Evolutionary conservation across 73 alveolate species (phyloP), one percentile per base, ranked within the genome.

Genomic region (Paramecium sexaurelia): DNA sequence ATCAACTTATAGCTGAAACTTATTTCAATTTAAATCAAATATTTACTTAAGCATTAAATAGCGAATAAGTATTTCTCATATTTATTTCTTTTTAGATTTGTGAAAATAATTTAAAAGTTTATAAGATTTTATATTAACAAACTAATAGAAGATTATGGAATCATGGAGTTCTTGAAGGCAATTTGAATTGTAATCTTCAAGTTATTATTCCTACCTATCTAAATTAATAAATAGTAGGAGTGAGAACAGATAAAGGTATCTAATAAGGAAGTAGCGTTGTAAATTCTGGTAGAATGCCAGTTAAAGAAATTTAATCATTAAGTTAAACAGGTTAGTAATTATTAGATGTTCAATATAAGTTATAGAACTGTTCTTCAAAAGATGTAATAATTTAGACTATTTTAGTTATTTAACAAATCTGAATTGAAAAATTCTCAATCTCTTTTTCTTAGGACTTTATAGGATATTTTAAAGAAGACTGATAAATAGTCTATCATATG

Each of bases 161-260:
- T 88, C 87, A 88, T 45, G 94, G 94, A 13, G 24, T 68, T 1
- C 27, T 55, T 1, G 85, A 68, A 47, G 94, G 94, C 11, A 56
- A 9, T 7, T 43, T 88, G 10, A 84, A 88, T 68, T 55, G 66
- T n/a, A 26, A 88, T 55, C 55, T 88, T 3, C 11, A 88, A 69
- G 69, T 82, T 17, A 29, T 29, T 26, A 69, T 82, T n/a, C 87
- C 78, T 17, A 22, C 89, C 19, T 88, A 88, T 71, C 32, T 88
- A 39, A 37, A 88, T 22, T 71, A 88, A 69, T 29, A 41, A 39
- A 26, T 88, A 5, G 94, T 88, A 8, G 98, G 98, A 6, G 96
- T 93, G 5, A 86, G 92, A 55, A 95, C 98, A 35, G 96, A 95
- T n/a, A 93, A 85, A 47, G 98, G 98, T 6, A 91, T 93, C 9